A percentile compares a stretch with the other conserved stretches of the same genome.
These are phyloP conservation scores for Thraustotheca clavata DNA, from an alignment of 352 stramenopile species.

Conservation along the genomic window DNA sequence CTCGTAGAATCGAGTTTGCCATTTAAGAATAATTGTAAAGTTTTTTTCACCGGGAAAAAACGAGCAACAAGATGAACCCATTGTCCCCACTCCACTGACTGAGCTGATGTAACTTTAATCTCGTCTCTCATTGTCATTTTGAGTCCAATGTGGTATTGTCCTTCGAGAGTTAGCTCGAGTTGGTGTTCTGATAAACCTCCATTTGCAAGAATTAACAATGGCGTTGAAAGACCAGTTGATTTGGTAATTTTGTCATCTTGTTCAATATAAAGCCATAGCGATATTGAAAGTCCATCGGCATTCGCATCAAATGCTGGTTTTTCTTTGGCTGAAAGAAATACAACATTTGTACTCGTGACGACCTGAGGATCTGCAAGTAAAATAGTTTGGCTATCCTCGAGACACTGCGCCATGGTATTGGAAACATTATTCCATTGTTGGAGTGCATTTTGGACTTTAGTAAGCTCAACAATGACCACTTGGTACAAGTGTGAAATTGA, in stretches of 20 bases:
- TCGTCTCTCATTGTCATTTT: not conserved
- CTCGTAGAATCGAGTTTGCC: not conserved
- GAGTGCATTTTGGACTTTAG: slow-evolving; percentile 2
- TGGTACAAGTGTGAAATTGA: slow-evolving; percentile 36
- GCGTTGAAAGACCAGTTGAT: not conserved
- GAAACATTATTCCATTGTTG: not conserved
- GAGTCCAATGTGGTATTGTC: not conserved
- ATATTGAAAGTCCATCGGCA: not conserved
- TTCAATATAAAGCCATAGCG: not conserved
- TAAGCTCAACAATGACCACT: slow-evolving; percentile 30
- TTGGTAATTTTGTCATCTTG: not conserved
- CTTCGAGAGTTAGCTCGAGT: not conserved
- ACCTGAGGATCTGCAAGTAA: slow-evolving; percentile 9
- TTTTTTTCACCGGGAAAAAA: not conserved
- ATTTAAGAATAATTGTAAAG: not conserved
- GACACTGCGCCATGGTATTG: not conserved
- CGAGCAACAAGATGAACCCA: slow-evolving; percentile 8
- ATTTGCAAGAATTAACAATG: slow-evolving; percentile 8
- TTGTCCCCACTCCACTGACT: not conserved
- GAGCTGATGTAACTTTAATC: not conserved
- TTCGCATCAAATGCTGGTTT: not conserved
- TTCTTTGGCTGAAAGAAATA: slow-evolving; percentile 8
- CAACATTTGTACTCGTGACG: not conserved
- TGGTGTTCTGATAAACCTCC: not conserved
- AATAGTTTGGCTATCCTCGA: slow-evolving; percentile 13